Evolutionary conservation across 2,329 filamentous ascomycete species (phyloP).

Genomic region (Berkeleyomyces basicola): DNA sequence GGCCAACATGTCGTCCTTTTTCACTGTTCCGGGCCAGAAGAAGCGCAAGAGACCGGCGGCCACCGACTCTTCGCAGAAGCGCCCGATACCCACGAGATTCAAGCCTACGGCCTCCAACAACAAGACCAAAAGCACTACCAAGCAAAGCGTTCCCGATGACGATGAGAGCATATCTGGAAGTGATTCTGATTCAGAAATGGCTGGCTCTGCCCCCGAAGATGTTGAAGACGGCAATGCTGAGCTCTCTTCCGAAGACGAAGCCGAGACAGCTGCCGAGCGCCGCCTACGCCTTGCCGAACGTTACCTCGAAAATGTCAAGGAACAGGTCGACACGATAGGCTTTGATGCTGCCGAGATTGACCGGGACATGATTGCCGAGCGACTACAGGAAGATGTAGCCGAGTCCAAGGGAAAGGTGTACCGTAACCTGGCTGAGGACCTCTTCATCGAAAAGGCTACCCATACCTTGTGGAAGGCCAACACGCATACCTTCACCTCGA

Average conservation of each 20-base stretch:
- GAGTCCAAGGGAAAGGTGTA: slow-evolving; percentile 86
- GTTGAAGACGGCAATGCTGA: slow-evolving; percentile 24
- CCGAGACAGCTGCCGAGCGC: slow-evolving; percentile 79
- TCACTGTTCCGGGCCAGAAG: slow-evolving; percentile 74
- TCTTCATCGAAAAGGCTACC: slow-evolving; percentile 51
- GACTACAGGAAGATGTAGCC: slow-evolving; percentile 79
- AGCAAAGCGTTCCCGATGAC: slow-evolving; percentile 21
- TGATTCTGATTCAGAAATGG: slow-evolving; percentile 45
- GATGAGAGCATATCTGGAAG: slow-evolving; percentile 78
- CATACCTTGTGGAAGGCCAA: slow-evolving; percentile 65
- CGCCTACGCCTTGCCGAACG: slow-evolving; percentile 75
- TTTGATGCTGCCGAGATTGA: slow-evolving; percentile 94
- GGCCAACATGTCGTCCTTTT: slow-evolving; percentile 74
- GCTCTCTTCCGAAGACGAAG: slow-evolving; percentile 51
- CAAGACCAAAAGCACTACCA: slow-evolving; percentile 1
- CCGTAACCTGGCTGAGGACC: slow-evolving; percentile 55
- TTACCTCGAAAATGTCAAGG: slow-evolving; percentile 78
- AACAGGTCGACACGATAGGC: slow-evolving; percentile 57
- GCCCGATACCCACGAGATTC: slow-evolving; percentile 8
- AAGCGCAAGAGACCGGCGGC: slow-evolving; percentile 65
- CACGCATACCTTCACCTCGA: slow-evolving; percentile 58
- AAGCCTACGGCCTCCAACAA: not conserved
- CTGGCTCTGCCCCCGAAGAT: slow-evolving; percentile 27
- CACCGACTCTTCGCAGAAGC: slow-evolving; percentile 23
- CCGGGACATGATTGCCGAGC: slow-evolving; percentile 75